phyloP scores from a whole-genome alignment of 139 green algal species.

The Micractinium sp. region DNA sequence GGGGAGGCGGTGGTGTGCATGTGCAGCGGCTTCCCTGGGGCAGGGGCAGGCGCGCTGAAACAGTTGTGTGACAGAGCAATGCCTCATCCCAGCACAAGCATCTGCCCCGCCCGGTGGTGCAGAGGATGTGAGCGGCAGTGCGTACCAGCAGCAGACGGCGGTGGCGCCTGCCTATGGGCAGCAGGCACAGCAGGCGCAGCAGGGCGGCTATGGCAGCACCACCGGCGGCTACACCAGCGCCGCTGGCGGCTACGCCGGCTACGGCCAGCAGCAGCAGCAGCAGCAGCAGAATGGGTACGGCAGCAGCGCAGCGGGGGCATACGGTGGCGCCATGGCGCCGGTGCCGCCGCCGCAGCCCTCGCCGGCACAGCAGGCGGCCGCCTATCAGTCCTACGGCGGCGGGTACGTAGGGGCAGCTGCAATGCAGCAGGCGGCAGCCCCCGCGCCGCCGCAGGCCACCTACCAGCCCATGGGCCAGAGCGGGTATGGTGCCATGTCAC shows the following conservation, averaged over 20 bases:
- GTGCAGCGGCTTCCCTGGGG: no score
- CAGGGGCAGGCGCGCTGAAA: no score
- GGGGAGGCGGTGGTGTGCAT: not conserved
- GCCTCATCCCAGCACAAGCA: not conserved
- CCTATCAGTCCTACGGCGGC: constrained; percentile 5
- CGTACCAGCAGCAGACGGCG: constrained; percentile 15
- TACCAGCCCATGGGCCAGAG: constrained; percentile 33
- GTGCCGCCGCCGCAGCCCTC: constrained; percentile 7
- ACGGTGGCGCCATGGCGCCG: constrained; percentile 17
- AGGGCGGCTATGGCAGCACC: not conserved
- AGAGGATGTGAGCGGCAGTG: not conserved
- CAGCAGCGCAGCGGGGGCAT: constrained; percentile 35
- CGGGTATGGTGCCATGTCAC: not conserved
- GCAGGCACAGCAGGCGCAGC: not conserved
- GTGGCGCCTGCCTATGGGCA: not conserved
- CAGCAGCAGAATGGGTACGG: constrained; percentile 26
- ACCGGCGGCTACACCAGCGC: not conserved
- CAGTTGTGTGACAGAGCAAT: not conserved
- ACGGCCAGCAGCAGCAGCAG: not conserved
- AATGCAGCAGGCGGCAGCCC: constrained; percentile 23
- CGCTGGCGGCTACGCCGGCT: not conserved
- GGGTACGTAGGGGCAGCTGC: constrained; percentile 13
- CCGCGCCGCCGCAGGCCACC: not conserved
- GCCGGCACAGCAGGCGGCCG: not conserved
- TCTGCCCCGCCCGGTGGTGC: not conserved